Base-by-base conservation (phyloP, 768 basidiomycete species). In the Termitomyces bulborhizus region DNA sequence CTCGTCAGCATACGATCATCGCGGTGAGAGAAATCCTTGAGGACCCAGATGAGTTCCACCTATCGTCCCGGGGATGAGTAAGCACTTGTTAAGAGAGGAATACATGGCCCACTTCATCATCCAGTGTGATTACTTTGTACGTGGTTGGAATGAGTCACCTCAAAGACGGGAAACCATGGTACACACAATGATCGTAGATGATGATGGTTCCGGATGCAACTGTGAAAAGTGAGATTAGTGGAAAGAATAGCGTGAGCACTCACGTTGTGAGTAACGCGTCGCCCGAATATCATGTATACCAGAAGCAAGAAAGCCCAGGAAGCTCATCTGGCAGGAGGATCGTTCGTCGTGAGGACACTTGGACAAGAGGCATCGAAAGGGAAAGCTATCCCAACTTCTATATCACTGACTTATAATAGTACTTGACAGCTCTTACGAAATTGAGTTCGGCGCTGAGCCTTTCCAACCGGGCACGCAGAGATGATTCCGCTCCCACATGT, bases 21-120 rank as follows among this genome's bases (percentile, higher is more conserved):
- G 34, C n/a, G 29, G 21, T 21, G 3, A 27, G 6, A 24, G 13
- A 41, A 45, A 46, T 9, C 26, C 7, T n/a, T 18, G 13, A 48
- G 64, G 11, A 82, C 81, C 82, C 82, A 84, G 41, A 84, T 80
- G 32, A 82, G 66, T 41, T 77, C 71, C 41, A 82, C 64, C 81
- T 83, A 60, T 3, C 37, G 34, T 42, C 29, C 32, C 51, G 46
- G 55, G 41, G 31, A 42, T 43, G 34, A 42, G 39, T 58, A n/a
- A 60, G 32, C 27, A 40, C 46, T 13, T 5, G 11, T 21, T 21
- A 13, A 16, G 26, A 51, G 43, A 31, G 8, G 58, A 47, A 18
- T 36, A 24, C n/a, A 8, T 40, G 18, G 60, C 71, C 32, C 51
- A 81, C 81, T 75, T 83, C 82, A 37, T 75, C 70, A 52, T 76